These are phyloP conservation scores for Saturnispora saitoi DNA, from an alignment of 805 yeast species.

Conservation along the genomic window DNA sequence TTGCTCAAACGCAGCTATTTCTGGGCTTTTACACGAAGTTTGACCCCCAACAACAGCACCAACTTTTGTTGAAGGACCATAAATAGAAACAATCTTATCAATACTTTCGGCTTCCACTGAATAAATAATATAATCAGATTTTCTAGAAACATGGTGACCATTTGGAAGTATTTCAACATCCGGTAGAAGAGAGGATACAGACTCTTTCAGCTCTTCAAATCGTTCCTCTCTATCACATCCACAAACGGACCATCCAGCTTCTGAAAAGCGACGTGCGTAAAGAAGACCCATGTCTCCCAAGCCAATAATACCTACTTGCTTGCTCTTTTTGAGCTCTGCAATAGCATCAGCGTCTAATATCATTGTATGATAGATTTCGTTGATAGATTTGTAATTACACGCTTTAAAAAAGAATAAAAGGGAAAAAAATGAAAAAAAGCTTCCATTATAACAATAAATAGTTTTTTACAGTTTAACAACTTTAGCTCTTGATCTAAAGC, in stretches of 20 bases:
- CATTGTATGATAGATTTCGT: constrained; percentile 6
- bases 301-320: constrained; percentile 83
- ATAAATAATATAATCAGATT: constrained; percentile 77
- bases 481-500: not conserved
- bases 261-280: constrained; percentile 69
- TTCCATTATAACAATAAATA: not conserved
- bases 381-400: not conserved
- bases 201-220: constrained; percentile 36
- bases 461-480: not conserved
- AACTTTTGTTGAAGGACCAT: constrained; percentile 82
- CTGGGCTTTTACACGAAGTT: constrained; percentile 90
- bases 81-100: constrained; percentile 55
- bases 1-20: constrained; percentile 75
- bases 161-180: constrained; percentile 53
- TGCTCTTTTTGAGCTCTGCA: constrained; percentile 24
- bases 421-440: not conserved
- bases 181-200: constrained; percentile 10
- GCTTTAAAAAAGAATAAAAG: not conserved
- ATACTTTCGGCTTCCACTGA: constrained; percentile 90
- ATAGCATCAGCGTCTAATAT: constrained; percentile 15
- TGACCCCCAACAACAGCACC: constrained; percentile 98
- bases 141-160: constrained; percentile 78
- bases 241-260: constrained; percentile 82
- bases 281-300: constrained; percentile 94
- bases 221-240: constrained; percentile 78